Evolutionary conservation across 2,329 filamentous ascomycete species (phyloP), one percentile per base, ranked within the genome.

Genomic region (Penicillium sp.): DNA sequence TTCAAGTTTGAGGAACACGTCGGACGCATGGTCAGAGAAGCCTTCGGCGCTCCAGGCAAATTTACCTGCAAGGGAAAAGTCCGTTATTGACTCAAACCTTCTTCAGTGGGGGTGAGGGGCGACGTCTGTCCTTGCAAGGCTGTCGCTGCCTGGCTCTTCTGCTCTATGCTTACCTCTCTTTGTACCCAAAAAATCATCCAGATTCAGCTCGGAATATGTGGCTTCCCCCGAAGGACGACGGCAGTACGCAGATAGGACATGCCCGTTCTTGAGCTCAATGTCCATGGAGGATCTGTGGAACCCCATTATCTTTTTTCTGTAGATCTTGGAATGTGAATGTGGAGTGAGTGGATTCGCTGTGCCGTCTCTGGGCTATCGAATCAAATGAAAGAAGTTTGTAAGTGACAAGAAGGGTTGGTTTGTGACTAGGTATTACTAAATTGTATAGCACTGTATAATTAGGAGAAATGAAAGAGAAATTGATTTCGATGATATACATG

Each of bases 241-340:
- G 22, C 64, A 67, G 47, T 67, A 62, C 35, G 64, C 63, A 19
- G 55, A 54, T 14, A 67, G 58, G 46, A 66, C n/a, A 33, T 67
- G 64, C 3, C 58, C 47, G 21, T 63, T 48, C 44, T 59, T 65
- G 39, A 66, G 48, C 29, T 62, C 46, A 24, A 67, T 59, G 48
- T 59, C 47, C 56, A 55, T 61, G 10, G 63, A 61, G 24, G 64
- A 56, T 24, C 24, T 61, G 35, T 67, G 64, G 52, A 67, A 67
- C 16, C 63, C 60, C 63, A 66, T 65, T 53, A n/a, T 14, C 48
- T 0, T 29, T 29, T 4, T 29, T 11, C 33, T 26, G 21, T 26
- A 11, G 19, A 33, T 41, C 29, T 31, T 19, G 16, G 27, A 29
- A 29, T 29, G 27, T 11, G 27, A 3, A 19, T 39, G 35, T n/a